Evolutionary conservation across 2,329 filamentous ascomycete species (phyloP).

Genomic region (Rutstroemia sp.): DNA sequence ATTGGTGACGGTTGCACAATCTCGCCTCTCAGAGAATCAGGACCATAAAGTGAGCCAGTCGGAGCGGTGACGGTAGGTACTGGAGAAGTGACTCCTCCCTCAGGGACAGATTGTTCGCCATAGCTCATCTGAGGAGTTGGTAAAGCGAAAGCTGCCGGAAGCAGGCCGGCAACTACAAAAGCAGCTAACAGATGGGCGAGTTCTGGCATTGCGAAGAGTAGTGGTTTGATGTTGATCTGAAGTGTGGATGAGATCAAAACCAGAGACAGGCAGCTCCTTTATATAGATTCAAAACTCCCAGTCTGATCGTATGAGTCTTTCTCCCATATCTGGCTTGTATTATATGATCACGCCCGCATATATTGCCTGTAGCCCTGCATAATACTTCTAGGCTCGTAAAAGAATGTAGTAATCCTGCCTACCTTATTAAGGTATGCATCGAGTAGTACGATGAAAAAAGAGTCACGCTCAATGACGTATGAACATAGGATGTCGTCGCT

Average conservation of each 20-base stretch:
- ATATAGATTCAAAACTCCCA: too few species aligned
- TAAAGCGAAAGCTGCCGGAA: conserved; percentile 10
- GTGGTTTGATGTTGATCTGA: too few species aligned
- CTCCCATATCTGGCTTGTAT: too few species aligned
- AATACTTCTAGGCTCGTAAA: too few species aligned
- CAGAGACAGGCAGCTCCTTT: too few species aligned
- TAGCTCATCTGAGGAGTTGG: conserved; percentile 31
- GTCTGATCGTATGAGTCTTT: too few species aligned
- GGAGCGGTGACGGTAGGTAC: conserved; percentile 33
- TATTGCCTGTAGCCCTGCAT: too few species aligned
- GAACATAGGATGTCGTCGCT: conserved; percentile 35
- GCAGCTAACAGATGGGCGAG: background rate
- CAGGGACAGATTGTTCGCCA: conserved; percentile 36
- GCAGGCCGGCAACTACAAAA: conserved; percentile 9
- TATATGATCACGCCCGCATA: too few species aligned
- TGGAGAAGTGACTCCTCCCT: conserved; percentile 35
- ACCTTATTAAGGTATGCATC: too few species aligned
- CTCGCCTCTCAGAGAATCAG: conserved; percentile 34
- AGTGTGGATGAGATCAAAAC: too few species aligned
- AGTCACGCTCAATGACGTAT: conserved; percentile 38
- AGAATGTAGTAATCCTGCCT: too few species aligned
- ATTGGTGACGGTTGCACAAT: conserved; percentile 33
- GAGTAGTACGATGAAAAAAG: conserved; percentile 18
- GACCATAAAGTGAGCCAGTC: conserved; percentile 36
- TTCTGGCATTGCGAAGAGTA: too few species aligned